Base-by-base conservation (phyloP, 495 filamentous ascomycete genomes). In the Aspergillus baeticus region DNA sequence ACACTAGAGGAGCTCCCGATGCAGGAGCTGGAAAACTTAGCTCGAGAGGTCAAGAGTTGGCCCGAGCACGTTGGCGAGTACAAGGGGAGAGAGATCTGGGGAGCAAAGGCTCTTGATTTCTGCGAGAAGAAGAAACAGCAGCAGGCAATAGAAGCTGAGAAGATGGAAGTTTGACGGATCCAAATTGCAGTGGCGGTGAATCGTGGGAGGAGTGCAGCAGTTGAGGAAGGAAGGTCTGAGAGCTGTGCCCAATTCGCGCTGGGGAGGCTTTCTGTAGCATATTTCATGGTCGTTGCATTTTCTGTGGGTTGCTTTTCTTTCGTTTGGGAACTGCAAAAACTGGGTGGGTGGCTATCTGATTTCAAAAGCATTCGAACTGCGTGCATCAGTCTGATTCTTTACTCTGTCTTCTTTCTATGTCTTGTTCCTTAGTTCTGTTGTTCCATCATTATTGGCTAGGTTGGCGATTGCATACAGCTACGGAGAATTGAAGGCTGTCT, bases 81-180 rank as follows among this genome's bases (percentile, higher is more conserved):
- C 62, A 84, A 83, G 49, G 81, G 81, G 10, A 68, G 67, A 34
- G 68, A 72, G 46, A 61, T 82, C 18, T 83, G 81, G 81, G 76
- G 77, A 13, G 57, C 59, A 6, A 70, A 68, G 20, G 72, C 79
- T 2, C 48, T 78, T 59, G 73, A 76, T 34, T 82, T 69, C 53
- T 79, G 75, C 53, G 64, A 70, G 23, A 61, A 65, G 51, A 50
- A 57, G 33, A 37, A 23, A 5, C 21, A 45, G 35, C 36, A 49
- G 14, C 41, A 61, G 18, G 42, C 51, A 41, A 54, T 50, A 29
- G 48, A 44, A 26, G 26, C 39, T 13, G 46, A 61, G 37, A 68
- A 60, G 31, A 15, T 65, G 52, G 64, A 69, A 36, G 65, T 65
- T 10, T 69, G 54, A 66, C 18, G 8, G 8, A 41, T 18, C 10